Conservation (phyloP, 371 early-diverging fungal species). For the Massospora cicadina region DNA sequence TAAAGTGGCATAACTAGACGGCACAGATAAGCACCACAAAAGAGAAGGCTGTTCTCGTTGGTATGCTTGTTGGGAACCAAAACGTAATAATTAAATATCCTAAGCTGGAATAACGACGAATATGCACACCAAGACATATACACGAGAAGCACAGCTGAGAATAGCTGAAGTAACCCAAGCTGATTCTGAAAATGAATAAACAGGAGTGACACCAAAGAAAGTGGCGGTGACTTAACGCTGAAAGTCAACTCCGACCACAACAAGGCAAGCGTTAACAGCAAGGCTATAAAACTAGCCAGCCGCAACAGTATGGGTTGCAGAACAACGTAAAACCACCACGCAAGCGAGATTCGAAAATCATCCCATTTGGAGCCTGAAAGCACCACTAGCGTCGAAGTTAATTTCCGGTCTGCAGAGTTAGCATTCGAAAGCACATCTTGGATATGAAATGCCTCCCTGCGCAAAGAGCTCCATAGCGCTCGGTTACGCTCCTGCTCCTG, state of each 20-base stretch:
- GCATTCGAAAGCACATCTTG: conserved; percentile 40
- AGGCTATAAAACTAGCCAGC: background rate
- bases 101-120: background rate
- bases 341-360: conserved; percentile 3
- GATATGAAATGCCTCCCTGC: conserved; percentile 34
- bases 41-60: conserved; percentile 1
- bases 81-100: conserved; percentile 9
- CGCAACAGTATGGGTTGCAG: background rate
- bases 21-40: background rate
- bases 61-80: conserved; percentile 8
- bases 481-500: background rate
- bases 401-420: conserved; percentile 19
- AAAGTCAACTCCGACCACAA: conserved; percentile 9
- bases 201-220: background rate
- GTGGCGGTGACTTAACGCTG: background rate
- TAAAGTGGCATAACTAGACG: background rate
- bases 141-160: background rate
- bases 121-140: conserved; percentile 7
- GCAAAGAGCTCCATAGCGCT: conserved; percentile 28
- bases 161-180: background rate
- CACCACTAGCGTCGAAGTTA: background rate
- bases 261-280: background rate
- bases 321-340: conserved; percentile 4
- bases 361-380: background rate
- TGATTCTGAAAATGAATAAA: background rate